Percentiles rank a stretch among this genome's conserved stretches.
Evolutionary conservation across 805 yeast species (phyloP).

Genomic region (Metschnikowia reukaufii): DNA sequence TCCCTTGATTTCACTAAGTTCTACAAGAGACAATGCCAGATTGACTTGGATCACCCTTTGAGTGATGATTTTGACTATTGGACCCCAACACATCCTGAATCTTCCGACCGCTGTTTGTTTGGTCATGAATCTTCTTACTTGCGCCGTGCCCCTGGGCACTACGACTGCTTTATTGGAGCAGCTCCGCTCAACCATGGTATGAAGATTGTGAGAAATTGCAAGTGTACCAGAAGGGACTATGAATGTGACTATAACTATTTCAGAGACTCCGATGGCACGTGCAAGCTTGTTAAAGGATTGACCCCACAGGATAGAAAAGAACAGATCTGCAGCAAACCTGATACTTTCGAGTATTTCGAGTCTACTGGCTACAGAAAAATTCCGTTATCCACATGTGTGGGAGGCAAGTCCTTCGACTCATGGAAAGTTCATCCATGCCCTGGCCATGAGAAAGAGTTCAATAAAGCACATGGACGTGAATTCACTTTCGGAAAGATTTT

Average conservation of each 20-base stretch:
- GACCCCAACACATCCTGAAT: constrained; percentile 40
- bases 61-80: constrained; percentile 44
- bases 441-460: constrained; percentile 71
- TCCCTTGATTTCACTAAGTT: constrained; percentile 40
- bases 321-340: constrained; percentile 57
- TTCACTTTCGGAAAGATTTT: constrained; percentile 52
- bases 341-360: constrained; percentile 68
- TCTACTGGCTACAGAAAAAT: constrained; percentile 92
- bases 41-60: constrained; percentile 42
- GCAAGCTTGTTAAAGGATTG: constrained; percentile 77
- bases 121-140: constrained; percentile 44
- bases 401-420: constrained; percentile 72
- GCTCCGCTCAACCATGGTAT: constrained; percentile 58
- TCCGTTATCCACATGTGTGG: constrained; percentile 81
- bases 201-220: constrained; percentile 62
- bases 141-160: constrained; percentile 43
- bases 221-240: constrained; percentile 81
- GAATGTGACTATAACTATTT: constrained; percentile 92
- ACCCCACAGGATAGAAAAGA: constrained; percentile 60
- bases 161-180: constrained; percentile 70
- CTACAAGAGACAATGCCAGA: constrained; percentile 40
- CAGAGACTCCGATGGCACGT: constrained; percentile 74
- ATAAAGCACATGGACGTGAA: constrained; percentile 51
- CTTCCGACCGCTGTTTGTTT: constrained; percentile 40
- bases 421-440: constrained; percentile 78